Evolutionary conservation across 2,329 filamentous ascomycete genomes (phyloP), one percentile per base, ranked within the genome.

Genomic region (Aspergillaceae sp.): DNA sequence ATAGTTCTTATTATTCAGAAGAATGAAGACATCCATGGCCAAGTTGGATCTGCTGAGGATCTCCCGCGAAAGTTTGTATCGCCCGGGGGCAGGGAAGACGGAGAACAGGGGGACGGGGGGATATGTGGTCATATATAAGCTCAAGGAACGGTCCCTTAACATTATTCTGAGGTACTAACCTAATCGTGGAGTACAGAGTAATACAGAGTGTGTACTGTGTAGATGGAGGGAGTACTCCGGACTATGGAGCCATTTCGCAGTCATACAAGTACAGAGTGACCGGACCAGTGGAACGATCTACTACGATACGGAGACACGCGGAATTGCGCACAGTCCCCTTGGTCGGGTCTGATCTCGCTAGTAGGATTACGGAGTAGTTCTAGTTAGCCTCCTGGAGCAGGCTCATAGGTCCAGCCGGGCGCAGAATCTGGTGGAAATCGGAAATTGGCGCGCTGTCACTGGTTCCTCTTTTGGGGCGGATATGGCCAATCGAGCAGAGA

Each of bases 31-130:
- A 19, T 19, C 19, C 19, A 35, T 27, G 26, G n/a, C 8, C 30
- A n/a, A 11, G 37, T 33, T 61, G 46, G 62, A 63, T 63, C 62
- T 62, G 51, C 59, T 56, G 59, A 51, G 61, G 62, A 65, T 63
- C 62, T 64, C 62, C 62, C 62, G 62, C 49, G 56, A 62, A 59
- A 53, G 55, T 64, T 63, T 19, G 19, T 19, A 19, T 19, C 19
- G 19, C 19, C 19, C 19, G 19, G 19, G 19, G 19, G 19, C 19
- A 19, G 19, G 19, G 19, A 19, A 19, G 19, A 19, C 19, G 19
- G 19, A 19, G 19, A 19, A 19, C 19, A 19, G 19, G 19, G 19
- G 19, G 19, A 19, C 19, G 19, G 19, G 19, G 19, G 19, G 19
- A 19, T 19, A 19, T 19, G 19, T 19, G 19, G 19, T 19, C 19